Base-by-base conservation (phyloP, 2,329 filamentous ascomycete species). In the Fusarium sp. region DNA sequence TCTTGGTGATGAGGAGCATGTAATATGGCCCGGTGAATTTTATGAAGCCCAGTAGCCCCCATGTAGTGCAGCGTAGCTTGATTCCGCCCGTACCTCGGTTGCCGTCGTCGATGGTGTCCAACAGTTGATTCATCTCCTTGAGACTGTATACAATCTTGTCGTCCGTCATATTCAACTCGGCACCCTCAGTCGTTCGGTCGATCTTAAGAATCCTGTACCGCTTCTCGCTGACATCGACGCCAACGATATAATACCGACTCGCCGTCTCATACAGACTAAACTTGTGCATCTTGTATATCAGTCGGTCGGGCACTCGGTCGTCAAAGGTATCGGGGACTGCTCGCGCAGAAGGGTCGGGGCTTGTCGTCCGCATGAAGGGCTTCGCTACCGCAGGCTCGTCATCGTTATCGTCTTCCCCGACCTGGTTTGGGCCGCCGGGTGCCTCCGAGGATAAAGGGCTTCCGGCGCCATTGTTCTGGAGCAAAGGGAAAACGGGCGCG, bases 251-350 rank as follows among this genome's bases (percentile, higher is more conserved):
- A 83, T 97, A 99, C 62, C 95, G 91, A 65, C 92, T 95, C 14
- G 94, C 94, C 4, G 97, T 99, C 85, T 99, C 97, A 83, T 99
- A 98, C 25, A 99, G 86, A n/a, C 94, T 97, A 83, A 98, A 98
- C 79, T 97, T 97, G 86, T 98, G 95, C 95, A 99, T 98, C 81
- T 89, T 90, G 82, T 89, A 88, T 52, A 87, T 82, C 20, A 86
- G 76, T 25, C 85, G 83, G 63, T 84, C 81, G 6, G 78, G 77
- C 1, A 77, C 76, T 16, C 78, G 80, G 18, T 81, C 80, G 20
- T 84, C 81, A 25, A 81, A 81, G 16, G 79, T 77, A 35, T 83
- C 80, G 38, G 74, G 70, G 5, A 75, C 70, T 10, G 66, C 68
- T 31, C 82, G 82, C 5, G 78, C 76, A 22, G 80, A 76, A 9